These are phyloP conservation scores for Actinomortierella ambigua DNA, from an alignment of 371 early-diverging fungal species.

Conservation along the genomic window DNA sequence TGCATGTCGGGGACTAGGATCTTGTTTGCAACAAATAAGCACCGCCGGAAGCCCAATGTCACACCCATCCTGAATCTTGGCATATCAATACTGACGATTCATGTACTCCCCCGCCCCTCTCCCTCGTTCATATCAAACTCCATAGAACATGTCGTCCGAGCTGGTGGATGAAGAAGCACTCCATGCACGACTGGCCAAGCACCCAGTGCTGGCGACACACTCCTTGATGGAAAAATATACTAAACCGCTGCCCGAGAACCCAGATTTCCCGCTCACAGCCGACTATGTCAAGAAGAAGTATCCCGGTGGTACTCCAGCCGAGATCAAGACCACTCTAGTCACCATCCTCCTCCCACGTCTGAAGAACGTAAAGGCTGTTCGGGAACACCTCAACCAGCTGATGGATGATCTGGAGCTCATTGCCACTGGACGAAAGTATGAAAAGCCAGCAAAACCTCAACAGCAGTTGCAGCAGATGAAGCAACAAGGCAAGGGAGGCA, in stretches of 20 bases:
- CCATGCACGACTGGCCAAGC: conserved; percentile 21
- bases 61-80: neutral
- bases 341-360: conserved; percentile 23
- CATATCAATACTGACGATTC: neutral
- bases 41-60: neutral
- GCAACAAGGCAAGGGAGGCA: conserved; percentile 22
- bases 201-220: conserved; percentile 35
- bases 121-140: no score
- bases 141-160: conserved; percentile 37
- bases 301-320: no score
- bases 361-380: conserved; percentile 28
- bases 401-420: conserved; percentile 41
- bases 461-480: conserved; percentile 24
- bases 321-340: no score
- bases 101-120: no score
- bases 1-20: no score
- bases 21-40: neutral
- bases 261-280: no score
- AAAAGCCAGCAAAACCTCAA: conserved; percentile 40
- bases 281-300: no score
- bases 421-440: conserved; percentile 46
- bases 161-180: conserved; percentile 30
- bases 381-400: conserved; percentile 27
- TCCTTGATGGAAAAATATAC: conserved; percentile 28
- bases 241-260: neutral